Base-by-base conservation (phyloP, 192 early-diverging fungal species). In the Coemansia sp. region DNA sequence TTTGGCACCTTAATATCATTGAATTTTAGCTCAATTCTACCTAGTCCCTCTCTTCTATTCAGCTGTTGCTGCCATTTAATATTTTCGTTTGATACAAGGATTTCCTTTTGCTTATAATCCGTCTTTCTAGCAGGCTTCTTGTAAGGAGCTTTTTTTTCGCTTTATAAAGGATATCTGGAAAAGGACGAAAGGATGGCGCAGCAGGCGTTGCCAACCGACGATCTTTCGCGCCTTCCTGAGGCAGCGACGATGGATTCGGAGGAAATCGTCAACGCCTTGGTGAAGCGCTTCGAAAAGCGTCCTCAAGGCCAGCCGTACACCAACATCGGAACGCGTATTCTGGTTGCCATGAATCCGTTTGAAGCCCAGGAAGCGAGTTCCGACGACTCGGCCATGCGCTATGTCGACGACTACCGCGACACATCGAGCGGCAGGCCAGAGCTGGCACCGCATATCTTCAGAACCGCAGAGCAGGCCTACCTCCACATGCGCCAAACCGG, bases 331-430 rank as follows among this genome's bases (percentile, higher is more conserved):
- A 73, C 81, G 11, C 87, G 92, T 1, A 78, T 85, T 21, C 78
- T 97, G 2, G 75, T 95, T 14, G 87, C 92, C 7, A 72, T 95
- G 16, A 89, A 91, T 16, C 90, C 92, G 12, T 86, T 80, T 36
- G 71, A 86, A 33, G 82, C 87, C 39, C 73, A 83, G 35, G 87
- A 85, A 30, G 76, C 82, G 5, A 77, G 87, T 36, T 87, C 89
- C 39, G 85, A 87, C 51, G 76, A 82, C 12, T 79, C 84, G 30
- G 75, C 89, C 11, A 88, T 94, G 74, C 85, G 91, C 21, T 92
- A 94, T 72, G 89, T 91, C 44, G 78, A 84, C n/a, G 84, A 86
- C 56, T 93, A 92, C 69, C 90, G 90, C 71, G 85, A 89, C 46
- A 87, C 85, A 5, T 78, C 78, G 14, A 48, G 66, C 0, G 63